Evolutionary conservation across 257 asterid genomes (phyloP), one percentile per base, ranked within the genome.

Genomic region (Echium plantagineum): DNA sequence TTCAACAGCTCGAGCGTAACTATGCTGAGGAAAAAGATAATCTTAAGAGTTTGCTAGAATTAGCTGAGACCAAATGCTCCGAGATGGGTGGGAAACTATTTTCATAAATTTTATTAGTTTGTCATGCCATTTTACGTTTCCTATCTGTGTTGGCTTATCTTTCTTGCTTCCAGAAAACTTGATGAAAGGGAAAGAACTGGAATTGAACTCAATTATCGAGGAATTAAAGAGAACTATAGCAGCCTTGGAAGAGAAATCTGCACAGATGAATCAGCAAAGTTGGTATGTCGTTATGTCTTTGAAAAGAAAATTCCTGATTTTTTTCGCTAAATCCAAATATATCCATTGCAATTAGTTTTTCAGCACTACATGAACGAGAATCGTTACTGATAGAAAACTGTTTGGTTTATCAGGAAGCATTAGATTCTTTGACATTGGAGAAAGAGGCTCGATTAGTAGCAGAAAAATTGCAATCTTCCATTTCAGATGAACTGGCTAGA

Each of bases 151-250:
- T 56, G 47, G 19, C 58, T 47, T 19, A 15, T 51, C 26, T 58
- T 12, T 17, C 13, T 6, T 67, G 52, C 60, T 59, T 61, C 26
- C 66, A 93, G 97, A 93, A 72, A 69, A 63, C 72, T 57, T 78
- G 72, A 81, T 83, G 95, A 81, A 75, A 68, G 89, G 89, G 7
- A 93, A 83, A 68, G 89, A 83, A 69, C 90, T 84, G 54, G 95
- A 89, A 69, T 57, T 84, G 66, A 93, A 89, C 58, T 81, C 89
- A 47, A 83, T 86, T 55, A 81, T 86, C 22, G 80, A 75, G 80
- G 96, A 86, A 62, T 57, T 93, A 61, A 81, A 94, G 70, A 81
- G 81, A 68, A 83, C 78, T 62, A 66, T 77, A 66, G 87, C 71
- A 68, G 75, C 87, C 6, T 66, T 85, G 63, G 94, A 93, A 66